Percentiles rank a stretch among this genome's conserved stretches.
These are phyloP conservation scores for Osmanthus fragrans DNA, from an alignment of 257 asterid genomes.

Conservation along the genomic window DNA sequence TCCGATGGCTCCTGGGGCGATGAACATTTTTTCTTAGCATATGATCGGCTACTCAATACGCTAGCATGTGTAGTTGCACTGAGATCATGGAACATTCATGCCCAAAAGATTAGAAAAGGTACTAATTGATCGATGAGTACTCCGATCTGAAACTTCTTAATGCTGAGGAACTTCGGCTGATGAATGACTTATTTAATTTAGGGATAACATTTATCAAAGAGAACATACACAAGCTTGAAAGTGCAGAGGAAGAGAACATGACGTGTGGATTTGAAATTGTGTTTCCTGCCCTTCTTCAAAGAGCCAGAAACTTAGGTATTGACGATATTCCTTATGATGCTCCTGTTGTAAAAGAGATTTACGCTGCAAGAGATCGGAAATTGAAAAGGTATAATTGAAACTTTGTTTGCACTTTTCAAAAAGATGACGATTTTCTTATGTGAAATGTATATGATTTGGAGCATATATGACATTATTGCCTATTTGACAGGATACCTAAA, in stretches of 20 bases:
- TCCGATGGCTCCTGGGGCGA: constrained; percentile 55
- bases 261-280: constrained; percentile 15
- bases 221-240: constrained; percentile 15
- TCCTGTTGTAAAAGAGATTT: constrained; percentile 14
- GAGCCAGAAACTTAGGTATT: constrained; percentile 23
- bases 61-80: constrained; percentile 49
- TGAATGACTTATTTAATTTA: not conserved
- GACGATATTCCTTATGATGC: constrained; percentile 31
- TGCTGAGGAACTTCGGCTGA: not conserved
- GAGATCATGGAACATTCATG: constrained; percentile 38
- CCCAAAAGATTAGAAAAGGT: constrained; percentile 30
- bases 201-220: constrained; percentile 1
- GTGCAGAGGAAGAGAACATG: constrained; percentile 5
- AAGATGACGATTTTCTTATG: not conserved
- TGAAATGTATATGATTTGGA: not conserved
- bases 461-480: not conserved
- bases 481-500: constrained; percentile 35
- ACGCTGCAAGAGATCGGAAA: constrained; percentile 24
- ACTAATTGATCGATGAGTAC: not conserved
- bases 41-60: constrained; percentile 44
- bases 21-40: constrained; percentile 5
- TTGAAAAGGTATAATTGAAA: constrained; percentile 21
- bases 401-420: no score
- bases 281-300: constrained; percentile 32
- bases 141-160: not conserved